Evolutionary conservation across 2,329 filamentous ascomycete species (phyloP).

Genomic region (Sphaerostilbella broomeana): DNA sequence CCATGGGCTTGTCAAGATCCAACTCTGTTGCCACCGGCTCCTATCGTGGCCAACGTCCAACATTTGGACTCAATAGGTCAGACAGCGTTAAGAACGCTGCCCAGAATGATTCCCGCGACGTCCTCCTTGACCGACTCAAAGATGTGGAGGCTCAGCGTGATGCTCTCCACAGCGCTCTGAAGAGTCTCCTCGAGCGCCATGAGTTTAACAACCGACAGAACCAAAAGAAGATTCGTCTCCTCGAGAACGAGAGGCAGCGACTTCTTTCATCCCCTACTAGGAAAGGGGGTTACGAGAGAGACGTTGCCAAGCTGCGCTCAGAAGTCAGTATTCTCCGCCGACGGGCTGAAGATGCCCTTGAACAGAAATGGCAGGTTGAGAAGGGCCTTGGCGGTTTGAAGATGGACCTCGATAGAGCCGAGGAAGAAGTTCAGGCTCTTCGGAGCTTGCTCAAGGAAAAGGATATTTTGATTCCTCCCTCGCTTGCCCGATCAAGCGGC

Average conservation of each 20-base stretch:
- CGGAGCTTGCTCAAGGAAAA: slow-evolving; percentile 72
- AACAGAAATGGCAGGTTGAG: slow-evolving; percentile 94
- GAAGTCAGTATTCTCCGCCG: slow-evolving; percentile 81
- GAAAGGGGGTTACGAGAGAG: slow-evolving; percentile 73
- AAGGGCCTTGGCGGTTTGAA: slow-evolving; percentile 82
- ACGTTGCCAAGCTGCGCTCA: slow-evolving; percentile 70
- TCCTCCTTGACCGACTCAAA: slow-evolving; percentile 72
- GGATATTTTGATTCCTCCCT: slow-evolving; percentile 67
- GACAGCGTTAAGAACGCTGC: slow-evolving; percentile 45
- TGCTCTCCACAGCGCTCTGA: slow-evolving; percentile 80
- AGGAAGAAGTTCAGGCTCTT: slow-evolving; percentile 85
- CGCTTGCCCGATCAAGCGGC: slow-evolving; percentile 40
- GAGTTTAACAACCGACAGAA: slow-evolving; percentile 79
- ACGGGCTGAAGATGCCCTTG: slow-evolving; percentile 85
- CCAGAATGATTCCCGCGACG: slow-evolving; percentile 55
- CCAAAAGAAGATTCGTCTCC: slow-evolving; percentile 66
- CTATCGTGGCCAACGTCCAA: slow-evolving; percentile 33
- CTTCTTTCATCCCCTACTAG: slow-evolving; percentile 63
- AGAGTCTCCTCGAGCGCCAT: slow-evolving; percentile 77
- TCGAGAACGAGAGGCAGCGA: slow-evolving; percentile 73
- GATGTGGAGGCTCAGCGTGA: slow-evolving; percentile 92
- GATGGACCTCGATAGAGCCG: slow-evolving; percentile 93
- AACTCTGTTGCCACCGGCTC: slow-evolving; percentile 58
- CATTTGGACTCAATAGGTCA: slow-evolving; percentile 49
- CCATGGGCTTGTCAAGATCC: slow-evolving; percentile 53